A percentile compares a stretch with the other conserved stretches of the same genome.
These are phyloP conservation scores for Amanita pseudoporphyria DNA, from an alignment of 768 basidiomycete genomes.

Conservation along the genomic window DNA sequence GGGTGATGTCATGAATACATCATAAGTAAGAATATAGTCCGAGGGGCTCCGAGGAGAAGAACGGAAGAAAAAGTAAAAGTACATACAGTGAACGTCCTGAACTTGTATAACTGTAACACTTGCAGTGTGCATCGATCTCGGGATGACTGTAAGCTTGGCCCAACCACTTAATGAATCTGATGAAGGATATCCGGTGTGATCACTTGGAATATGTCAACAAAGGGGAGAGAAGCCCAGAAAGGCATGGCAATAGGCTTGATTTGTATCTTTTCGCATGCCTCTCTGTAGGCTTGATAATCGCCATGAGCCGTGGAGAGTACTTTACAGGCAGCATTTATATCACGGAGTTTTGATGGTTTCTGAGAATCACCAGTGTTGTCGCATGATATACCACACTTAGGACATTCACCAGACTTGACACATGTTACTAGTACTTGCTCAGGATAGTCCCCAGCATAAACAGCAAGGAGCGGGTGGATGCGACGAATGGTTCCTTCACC, in stretches of 20 bases:
- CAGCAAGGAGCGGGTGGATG: too few relatives aligned
- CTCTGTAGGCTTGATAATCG: neutral
- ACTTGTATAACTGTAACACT: too few relatives aligned
- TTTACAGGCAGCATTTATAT: too few relatives aligned
- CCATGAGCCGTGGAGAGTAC: neutral
- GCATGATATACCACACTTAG: slow-evolving; percentile 1
- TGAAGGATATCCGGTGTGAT: too few relatives aligned
- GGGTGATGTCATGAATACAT: too few relatives aligned
- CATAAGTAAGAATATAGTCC: too few relatives aligned
- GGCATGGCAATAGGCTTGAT: slow-evolving; percentile 13
- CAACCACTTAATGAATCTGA: slow-evolving; percentile 24
- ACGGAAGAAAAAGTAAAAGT: too few relatives aligned
- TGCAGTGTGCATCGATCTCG: neutral
- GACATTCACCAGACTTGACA: slow-evolving; percentile 11
- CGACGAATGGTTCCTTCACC: too few relatives aligned
- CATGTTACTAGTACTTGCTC: slow-evolving; percentile 11
- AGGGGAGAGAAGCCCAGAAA: slow-evolving; percentile 21
- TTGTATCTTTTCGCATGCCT: neutral
- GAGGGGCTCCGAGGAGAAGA: too few relatives aligned
- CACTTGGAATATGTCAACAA: too few relatives aligned
- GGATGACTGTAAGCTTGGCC: slow-evolving; percentile 16
- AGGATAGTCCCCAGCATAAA: too few relatives aligned
- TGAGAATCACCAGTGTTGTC: neutral
- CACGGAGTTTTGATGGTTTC: neutral
- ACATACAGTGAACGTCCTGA: too few relatives aligned